Evolutionary conservation across 2,329 filamentous ascomycete species (phyloP), one percentile per base, ranked within the genome.

Genomic region (Neopestalotiopsis clavispora): DNA sequence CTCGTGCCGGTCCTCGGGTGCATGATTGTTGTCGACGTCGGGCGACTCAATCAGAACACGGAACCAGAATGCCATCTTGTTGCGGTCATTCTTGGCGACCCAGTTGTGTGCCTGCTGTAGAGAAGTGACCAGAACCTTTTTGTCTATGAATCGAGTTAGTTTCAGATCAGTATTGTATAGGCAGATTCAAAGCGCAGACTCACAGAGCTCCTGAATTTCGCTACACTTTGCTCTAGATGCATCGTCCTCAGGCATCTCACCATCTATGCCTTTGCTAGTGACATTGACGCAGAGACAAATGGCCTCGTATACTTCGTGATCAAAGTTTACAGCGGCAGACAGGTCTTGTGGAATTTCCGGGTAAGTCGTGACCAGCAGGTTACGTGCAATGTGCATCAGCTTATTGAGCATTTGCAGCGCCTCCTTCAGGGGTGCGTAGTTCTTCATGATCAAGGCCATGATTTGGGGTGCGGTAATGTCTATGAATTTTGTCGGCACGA

Each of bases 21-120:
- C 80, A 6, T 81, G 82, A 38, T 86, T 84, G 38, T 89, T 82
- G 56, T 86, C 88, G 67, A 78, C 75, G 58, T 79, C 77, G 4
- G 77, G 77, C 7, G 77, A 78, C 52, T 91, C 89, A 67, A 91
- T 91, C 7, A 92, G 79, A 34, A 91, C 87, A 67, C 89, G 87
- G 68, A 87, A 88, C 89, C 90, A 92, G 70, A 92, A 91, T 0
- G 87, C 84, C 88, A 91, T 91, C 76, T 92, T 92, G 78, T 91
- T 91, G 45, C 90, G 82, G 74, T 91, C 89, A 73, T 91, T 90
- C 70, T 90, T 90, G 68, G 89, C 89, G 1, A 89, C 90, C 89
- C 90, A 91, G 76, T 92, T 92, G 72, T 91, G 89, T 1, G 89
- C 87, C 76, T 91, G 89, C 74, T 92, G 90, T 13, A 92, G 79